A percentile compares a stretch with the other conserved stretches of the same genome.
Evolutionary conservation across 2,329 filamentous ascomycete genomes (phyloP).

Genomic region (Sclerotinia subarctica): DNA sequence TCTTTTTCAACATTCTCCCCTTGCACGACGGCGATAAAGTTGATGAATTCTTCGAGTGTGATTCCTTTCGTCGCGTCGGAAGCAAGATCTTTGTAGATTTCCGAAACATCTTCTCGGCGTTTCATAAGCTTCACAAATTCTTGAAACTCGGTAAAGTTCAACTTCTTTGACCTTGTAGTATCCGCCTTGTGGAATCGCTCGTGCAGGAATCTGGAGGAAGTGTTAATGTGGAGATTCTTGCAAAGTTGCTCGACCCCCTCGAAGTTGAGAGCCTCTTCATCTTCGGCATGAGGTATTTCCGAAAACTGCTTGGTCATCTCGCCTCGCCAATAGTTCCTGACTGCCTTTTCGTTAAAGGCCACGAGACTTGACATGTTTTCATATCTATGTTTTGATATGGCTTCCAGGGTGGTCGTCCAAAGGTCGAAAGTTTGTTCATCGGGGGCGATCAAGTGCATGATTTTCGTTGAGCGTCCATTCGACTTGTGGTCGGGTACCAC

Average conservation of each 20-base stretch:
- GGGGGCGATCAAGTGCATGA: conserved; percentile 81
- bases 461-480: conserved; percentile 68
- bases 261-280: conserved; percentile 72
- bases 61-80: conserved; percentile 61
- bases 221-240: conserved; percentile 88
- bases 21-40: conserved; percentile 72
- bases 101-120: conserved; percentile 74
- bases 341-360: conserved; percentile 77
- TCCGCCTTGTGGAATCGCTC: conserved; percentile 74
- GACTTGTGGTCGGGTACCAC: conserved; percentile 67
- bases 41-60: conserved; percentile 68
- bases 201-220: conserved; percentile 69
- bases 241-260: conserved; percentile 79
- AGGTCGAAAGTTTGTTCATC: conserved; percentile 67
- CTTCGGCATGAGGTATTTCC: conserved; percentile 48
- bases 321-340: conserved; percentile 79
- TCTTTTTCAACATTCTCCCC: conserved; percentile 70
- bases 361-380: conserved; percentile 88
- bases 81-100: conserved; percentile 64
- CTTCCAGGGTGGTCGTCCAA: conserved; percentile 82
- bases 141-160: conserved; percentile 80
- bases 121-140: conserved; percentile 81
- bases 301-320: conserved; percentile 72
- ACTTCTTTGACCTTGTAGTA: conserved; percentile 56
- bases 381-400: conserved; percentile 80